These are phyloP conservation scores for Elongisporangium senticosum DNA, from an alignment of 352 stramenopile species.

Conservation along the genomic window DNA sequence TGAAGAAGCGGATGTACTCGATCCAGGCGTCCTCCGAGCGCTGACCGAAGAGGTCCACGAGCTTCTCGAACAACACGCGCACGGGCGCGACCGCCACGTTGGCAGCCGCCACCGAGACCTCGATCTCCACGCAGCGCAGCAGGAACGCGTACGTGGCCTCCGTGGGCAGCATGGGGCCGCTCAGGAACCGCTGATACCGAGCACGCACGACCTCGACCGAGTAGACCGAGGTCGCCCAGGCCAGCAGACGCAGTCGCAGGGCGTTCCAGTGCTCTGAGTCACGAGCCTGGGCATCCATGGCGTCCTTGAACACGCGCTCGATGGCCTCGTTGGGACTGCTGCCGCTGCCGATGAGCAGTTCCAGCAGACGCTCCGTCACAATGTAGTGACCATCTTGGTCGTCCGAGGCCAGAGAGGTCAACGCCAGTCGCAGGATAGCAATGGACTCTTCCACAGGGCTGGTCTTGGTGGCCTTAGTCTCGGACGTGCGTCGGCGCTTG, in stretches of 20 bases:
- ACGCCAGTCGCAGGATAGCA: conserved; percentile 41
- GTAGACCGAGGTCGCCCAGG: conserved; percentile 36
- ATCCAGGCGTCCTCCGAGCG: conserved; percentile 62
- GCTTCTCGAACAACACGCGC: conserved; percentile 73
- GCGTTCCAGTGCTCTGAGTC: conserved; percentile 48
- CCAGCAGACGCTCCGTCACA: conserved; percentile 42
- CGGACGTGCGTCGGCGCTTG: conserved; percentile 56
- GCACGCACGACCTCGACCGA: conserved; percentile 33
- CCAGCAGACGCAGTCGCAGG: conserved; percentile 60
- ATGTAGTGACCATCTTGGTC: conserved; percentile 43
- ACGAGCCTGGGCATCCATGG: conserved; percentile 33
- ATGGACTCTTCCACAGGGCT: conserved; percentile 31
- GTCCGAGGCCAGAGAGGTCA: conserved; percentile 28
- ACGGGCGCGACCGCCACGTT: conserved; percentile 35
- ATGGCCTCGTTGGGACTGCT: conserved; percentile 17
- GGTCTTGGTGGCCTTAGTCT: conserved; percentile 16
- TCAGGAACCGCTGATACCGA: conserved; percentile 67
- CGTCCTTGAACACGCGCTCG: conserved; percentile 46
- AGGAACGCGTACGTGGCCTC: conserved; percentile 62
- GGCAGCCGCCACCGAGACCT: conserved; percentile 33
- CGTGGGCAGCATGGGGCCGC: conserved; percentile 58
- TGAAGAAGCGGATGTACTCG: conserved; percentile 67
- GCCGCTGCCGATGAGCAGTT: conserved; percentile 39
- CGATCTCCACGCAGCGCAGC: conserved; percentile 59
- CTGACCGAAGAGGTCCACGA: conserved; percentile 71